A percentile compares a stretch with the other conserved stretches of the same genome.
Conservation (phyloP, 352 stramenopile species). For the Phytophthora cryptogea region DNA sequence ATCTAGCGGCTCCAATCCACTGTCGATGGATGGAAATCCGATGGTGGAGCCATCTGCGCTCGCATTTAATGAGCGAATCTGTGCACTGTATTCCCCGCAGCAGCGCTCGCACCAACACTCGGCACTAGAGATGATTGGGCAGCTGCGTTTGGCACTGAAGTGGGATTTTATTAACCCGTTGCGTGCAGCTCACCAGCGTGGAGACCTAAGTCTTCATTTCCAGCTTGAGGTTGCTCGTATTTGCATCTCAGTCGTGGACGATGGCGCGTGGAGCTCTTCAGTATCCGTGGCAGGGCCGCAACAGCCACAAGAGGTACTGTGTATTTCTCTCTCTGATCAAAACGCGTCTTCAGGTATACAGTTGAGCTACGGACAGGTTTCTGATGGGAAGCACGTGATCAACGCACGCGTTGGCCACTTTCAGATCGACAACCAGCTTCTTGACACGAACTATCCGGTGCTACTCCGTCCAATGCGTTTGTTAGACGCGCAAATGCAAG, state of each 20-base stretch:
- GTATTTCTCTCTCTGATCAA: slow-evolving; percentile 72
- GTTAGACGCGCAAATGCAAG: slow-evolving; percentile 67
- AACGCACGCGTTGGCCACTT: slow-evolving; percentile 80
- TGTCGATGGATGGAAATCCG: slow-evolving; percentile 34
- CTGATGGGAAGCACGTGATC: slow-evolving; percentile 73
- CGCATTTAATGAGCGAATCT: slow-evolving; percentile 67
- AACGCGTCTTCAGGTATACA: slow-evolving; percentile 75
- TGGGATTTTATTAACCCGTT: slow-evolving; percentile 77
- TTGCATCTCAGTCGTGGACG: slow-evolving; percentile 78
- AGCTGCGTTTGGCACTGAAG: slow-evolving; percentile 75
- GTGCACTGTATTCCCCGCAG: slow-evolving; percentile 65
- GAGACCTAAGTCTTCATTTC: slow-evolving; percentile 64
- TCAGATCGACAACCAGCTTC: slow-evolving; percentile 85
- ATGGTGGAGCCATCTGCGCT: slow-evolving; percentile 34
- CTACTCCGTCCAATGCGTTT: slow-evolving; percentile 73
- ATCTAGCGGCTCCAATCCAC: slow-evolving; percentile 26
- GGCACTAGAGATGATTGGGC: slow-evolving; percentile 67
- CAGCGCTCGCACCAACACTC: slow-evolving; percentile 36
- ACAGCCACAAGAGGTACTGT: slow-evolving; percentile 69
- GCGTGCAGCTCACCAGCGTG: slow-evolving; percentile 39
- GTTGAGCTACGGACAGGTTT: slow-evolving; percentile 72
- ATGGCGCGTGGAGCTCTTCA: slow-evolving; percentile 47
- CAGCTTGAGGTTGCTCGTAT: slow-evolving; percentile 79
- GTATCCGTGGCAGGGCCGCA: slow-evolving; percentile 30
- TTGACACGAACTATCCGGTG: slow-evolving; percentile 87